Percentiles rank a stretch among this genome's conserved stretches.
phyloP scores from a whole-genome alignment of 1,284 basidiomycete species.

The Trichosporon sp. region DNA sequence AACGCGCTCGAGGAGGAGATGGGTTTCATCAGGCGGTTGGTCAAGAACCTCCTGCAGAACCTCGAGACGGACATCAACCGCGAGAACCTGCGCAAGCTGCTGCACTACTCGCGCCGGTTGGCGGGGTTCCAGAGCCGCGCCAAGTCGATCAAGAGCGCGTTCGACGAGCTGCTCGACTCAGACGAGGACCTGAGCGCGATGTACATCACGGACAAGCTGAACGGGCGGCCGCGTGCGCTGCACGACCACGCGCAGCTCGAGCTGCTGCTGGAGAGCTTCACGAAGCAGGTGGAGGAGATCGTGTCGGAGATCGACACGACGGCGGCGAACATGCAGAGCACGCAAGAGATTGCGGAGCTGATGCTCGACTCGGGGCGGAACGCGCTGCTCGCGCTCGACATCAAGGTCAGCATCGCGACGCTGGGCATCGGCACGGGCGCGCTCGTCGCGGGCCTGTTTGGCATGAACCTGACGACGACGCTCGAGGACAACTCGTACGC shows the following conservation, averaged over 20 bases:
- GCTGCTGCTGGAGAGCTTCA: conserved; percentile 84
- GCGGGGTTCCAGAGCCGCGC: conserved; percentile 84
- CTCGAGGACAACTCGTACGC: conserved; percentile 48
- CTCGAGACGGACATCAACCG: conserved; percentile 89
- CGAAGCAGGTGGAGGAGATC: conserved; percentile 93
- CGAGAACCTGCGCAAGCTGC: conserved; percentile 80
- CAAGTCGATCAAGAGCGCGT: conserved; percentile 77
- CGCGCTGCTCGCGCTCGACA: conserved; percentile 80
- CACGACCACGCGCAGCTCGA: conserved; percentile 92
- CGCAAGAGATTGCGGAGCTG: conserved; percentile 95
- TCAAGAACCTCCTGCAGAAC: conserved; percentile 80
- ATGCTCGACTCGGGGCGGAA: conserved; percentile 97
- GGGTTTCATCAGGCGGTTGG: conserved; percentile 76
- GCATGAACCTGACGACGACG: conserved; percentile 74
- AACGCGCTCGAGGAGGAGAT: conserved; percentile 90
- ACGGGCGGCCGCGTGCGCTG: conserved; percentile 56
- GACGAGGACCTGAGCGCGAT: conserved; percentile 90
- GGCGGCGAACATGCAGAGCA: conserved; percentile 87
- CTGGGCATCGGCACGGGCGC: conserved; percentile 90
- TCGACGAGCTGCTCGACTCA: conserved; percentile 85
- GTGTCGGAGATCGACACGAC: conserved; percentile 86
- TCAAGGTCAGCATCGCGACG: conserved; percentile 90
- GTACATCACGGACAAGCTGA: conserved; percentile 79
- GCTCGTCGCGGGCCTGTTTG: conserved; percentile 85
- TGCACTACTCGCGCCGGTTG: conserved; percentile 83